Evolutionary conservation across 352 stramenopile species (phyloP).

Genomic region (Pythium monospermum): DNA sequence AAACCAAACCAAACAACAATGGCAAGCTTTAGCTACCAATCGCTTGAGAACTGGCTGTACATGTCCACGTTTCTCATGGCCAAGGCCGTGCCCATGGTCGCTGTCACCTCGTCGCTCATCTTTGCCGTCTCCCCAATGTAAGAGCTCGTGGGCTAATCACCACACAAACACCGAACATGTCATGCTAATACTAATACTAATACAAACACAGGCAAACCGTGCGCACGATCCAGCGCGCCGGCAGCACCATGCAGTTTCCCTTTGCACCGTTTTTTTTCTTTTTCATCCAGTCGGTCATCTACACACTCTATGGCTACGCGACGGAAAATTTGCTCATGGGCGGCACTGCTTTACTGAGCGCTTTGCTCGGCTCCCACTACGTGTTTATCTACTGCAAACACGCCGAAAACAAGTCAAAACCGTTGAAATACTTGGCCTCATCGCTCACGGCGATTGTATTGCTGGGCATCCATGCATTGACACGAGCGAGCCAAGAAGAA

Average conservation of each 20-base stretch:
- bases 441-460: constrained; percentile 47
- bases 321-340: constrained; percentile 59
- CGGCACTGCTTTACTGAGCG: constrained; percentile 48
- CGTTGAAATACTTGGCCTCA: constrained; percentile 35
- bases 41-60: constrained; percentile 54
- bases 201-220: constrained; percentile 42
- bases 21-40: too few species aligned
- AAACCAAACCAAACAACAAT: too few species aligned
- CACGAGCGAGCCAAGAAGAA: constrained; percentile 35
- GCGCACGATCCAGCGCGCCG: constrained; percentile 49
- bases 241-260: constrained; percentile 71
- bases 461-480: constrained; percentile 42
- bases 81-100: constrained; percentile 59
- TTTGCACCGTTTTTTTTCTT: constrained; percentile 85
- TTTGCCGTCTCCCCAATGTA: constrained; percentile 70
- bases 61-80: constrained; percentile 64
- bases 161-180: neutral
- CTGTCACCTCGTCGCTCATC: constrained; percentile 52
- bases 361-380: constrained; percentile 60
- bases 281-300: constrained; percentile 79
- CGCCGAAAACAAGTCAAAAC: constrained; percentile 32
- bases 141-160: too few species aligned
- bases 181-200: neutral
- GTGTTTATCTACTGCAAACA: constrained; percentile 66
- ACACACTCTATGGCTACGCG: constrained; percentile 67